A percentile compares a stretch with the other conserved stretches of the same genome.
phyloP scores from a whole-genome alignment of 257 asterid genomes.

The Ballota nigra region DNA sequence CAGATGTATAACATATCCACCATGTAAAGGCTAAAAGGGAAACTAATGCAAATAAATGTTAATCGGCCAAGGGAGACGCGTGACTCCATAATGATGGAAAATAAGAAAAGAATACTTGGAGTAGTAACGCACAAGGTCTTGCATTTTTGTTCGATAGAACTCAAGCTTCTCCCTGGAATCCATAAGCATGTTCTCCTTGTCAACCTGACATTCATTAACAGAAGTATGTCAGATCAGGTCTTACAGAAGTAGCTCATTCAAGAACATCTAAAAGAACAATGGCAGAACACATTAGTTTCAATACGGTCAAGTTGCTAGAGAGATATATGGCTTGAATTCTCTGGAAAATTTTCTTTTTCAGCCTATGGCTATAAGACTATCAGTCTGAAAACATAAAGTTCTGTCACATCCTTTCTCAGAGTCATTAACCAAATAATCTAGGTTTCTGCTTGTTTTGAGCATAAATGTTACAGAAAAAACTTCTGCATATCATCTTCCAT shows the following conservation, averaged over 20 bases:
- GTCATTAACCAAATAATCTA: slow-evolving; percentile 13
- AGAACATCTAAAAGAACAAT: slow-evolving; percentile 12
- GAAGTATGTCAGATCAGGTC: slow-evolving; percentile 23
- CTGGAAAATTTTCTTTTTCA: not conserved
- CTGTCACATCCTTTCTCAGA: not conserved
- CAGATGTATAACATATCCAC: not conserved
- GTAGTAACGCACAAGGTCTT: slow-evolving; percentile 82
- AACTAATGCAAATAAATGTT: slow-evolving; percentile 1
- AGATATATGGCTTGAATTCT: not conserved
- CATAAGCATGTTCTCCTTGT: slow-evolving; percentile 67
- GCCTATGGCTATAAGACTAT: not conserved
- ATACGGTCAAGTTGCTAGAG: not conserved
- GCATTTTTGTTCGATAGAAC: slow-evolving; percentile 91
- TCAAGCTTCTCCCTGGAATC: slow-evolving; percentile 97
- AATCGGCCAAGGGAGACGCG: not conserved
- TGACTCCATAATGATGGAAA: slow-evolving; percentile 15
- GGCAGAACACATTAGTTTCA: not conserved
- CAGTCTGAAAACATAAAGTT: not conserved
- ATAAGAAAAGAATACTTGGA: slow-evolving; percentile 12
- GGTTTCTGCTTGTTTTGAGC: slow-evolving; percentile 2
- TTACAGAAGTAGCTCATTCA: slow-evolving; percentile 14
- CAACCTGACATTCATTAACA: slow-evolving; percentile 55
- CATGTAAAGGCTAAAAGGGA: not conserved
- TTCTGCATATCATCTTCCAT: not conserved
- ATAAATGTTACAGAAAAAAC: slow-evolving; percentile 3